These are phyloP conservation scores for Zoysia matrella DNA, from an alignment of 202 grass and related monocot species.

Conservation along the genomic window DNA sequence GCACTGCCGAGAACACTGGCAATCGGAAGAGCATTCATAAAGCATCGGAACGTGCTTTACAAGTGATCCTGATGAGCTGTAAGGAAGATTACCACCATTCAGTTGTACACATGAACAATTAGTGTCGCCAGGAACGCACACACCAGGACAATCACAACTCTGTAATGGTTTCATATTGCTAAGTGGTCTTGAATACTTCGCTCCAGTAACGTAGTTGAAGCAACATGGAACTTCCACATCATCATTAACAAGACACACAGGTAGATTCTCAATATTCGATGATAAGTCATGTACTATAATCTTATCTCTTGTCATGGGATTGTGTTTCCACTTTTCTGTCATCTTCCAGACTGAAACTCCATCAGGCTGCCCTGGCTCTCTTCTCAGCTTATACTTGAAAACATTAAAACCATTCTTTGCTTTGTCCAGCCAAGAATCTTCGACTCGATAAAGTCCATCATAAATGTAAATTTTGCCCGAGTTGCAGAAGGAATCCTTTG, in stretches of 20 bases:
- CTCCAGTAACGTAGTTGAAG: slow-evolving; percentile 60
- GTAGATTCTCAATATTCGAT: slow-evolving; percentile 54
- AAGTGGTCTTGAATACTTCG: slow-evolving; percentile 25
- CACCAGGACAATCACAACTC: slow-evolving; percentile 59
- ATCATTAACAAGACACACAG: slow-evolving; percentile 78
- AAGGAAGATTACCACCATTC: slow-evolving; percentile 69
- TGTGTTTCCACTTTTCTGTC: slow-evolving; percentile 81
- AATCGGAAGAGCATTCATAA: slow-evolving; percentile 66
- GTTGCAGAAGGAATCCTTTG: slow-evolving; percentile 50
- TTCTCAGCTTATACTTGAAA: slow-evolving; percentile 78
- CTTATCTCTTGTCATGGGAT: slow-evolving; percentile 64
- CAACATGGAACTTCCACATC: slow-evolving; percentile 39
- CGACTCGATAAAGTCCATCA: slow-evolving; percentile 72
- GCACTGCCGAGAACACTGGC: slow-evolving; percentile 60
- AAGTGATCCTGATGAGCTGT: slow-evolving; percentile 53
- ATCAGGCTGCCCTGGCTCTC: slow-evolving; percentile 64
- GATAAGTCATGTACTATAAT: slow-evolving; percentile 27
- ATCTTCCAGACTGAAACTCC: slow-evolving; percentile 81
- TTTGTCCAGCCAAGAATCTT: slow-evolving; percentile 64
- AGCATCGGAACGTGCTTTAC: slow-evolving; percentile 45
- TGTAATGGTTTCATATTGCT: slow-evolving; percentile 40
- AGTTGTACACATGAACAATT: slow-evolving; percentile 53
- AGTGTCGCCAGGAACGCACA: slow-evolving; percentile 68
- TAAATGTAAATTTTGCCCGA: slow-evolving; percentile 76
- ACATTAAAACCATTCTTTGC: slow-evolving; percentile 59